Percentiles rank a stretch among this genome's conserved stretches.
Conservation (phyloP, 2,329 filamentous ascomycete genomes). For the Parastagonospora nodorum region DNA sequence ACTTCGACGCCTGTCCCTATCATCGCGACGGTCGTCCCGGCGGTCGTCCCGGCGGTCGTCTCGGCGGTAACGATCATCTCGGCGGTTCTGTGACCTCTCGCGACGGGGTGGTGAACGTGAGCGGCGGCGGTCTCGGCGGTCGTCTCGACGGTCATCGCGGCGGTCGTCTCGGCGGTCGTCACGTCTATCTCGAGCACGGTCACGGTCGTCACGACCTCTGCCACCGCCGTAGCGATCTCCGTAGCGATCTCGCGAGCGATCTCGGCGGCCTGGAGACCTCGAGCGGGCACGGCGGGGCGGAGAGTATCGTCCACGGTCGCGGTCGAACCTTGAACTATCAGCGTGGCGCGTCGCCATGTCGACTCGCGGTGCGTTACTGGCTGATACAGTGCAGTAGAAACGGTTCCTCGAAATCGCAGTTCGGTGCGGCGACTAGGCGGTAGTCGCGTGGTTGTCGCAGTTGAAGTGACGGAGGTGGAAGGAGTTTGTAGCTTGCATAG, state of each 20-base stretch:
- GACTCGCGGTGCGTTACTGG: conserved; percentile 32
- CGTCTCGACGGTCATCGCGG: conserved; percentile 52
- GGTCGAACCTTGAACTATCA: conserved; percentile 69
- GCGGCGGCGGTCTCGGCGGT: conserved; percentile 19
- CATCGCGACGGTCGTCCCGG: conserved; percentile 61
- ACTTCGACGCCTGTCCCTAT: conserved; percentile 71
- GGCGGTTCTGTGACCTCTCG: conserved; percentile 65
- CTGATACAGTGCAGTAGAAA: conserved; percentile 7
- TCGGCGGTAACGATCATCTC: conserved; percentile 60
- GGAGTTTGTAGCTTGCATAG: not conserved
- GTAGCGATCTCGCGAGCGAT: conserved; percentile 25
- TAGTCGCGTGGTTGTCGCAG: not conserved
- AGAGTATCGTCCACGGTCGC: conserved; percentile 46
- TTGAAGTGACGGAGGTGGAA: not conserved
- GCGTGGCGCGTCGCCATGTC: conserved; percentile 64
- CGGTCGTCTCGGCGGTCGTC: conserved; percentile 36
- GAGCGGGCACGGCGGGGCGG: conserved; percentile 53
- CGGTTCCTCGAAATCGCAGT: not conserved
- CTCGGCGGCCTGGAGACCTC: conserved; percentile 59
- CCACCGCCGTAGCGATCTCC: conserved; percentile 24
- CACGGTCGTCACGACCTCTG: conserved; percentile 56
- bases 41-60: conserved; percentile 46
- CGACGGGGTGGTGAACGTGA: conserved; percentile 51
- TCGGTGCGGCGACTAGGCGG: not conserved
- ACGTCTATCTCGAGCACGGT: conserved; percentile 62